Conservation (phyloP, 257 asterid genomes). For the Nemophila menziesii region DNA sequence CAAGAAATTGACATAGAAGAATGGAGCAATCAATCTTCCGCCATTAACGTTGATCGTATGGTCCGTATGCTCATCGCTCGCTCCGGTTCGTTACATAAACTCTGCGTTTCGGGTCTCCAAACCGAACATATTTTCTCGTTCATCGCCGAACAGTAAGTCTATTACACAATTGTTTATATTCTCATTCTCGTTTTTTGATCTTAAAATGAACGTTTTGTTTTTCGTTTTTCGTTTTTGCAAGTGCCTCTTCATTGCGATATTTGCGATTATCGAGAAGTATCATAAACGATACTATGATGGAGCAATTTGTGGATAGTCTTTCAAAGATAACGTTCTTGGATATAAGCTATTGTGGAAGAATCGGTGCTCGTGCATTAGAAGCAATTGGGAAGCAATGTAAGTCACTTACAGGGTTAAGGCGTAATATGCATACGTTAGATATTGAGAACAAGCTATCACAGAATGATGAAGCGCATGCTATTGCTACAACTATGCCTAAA, state of each 20-base stretch:
- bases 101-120: slow-evolving; percentile 20
- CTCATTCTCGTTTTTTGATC: neutral
- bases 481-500: slow-evolving; percentile 28
- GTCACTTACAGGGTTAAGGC: slow-evolving; percentile 17
- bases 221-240: slow-evolving; percentile 12
- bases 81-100: slow-evolving; percentile 20
- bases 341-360: slow-evolving; percentile 26
- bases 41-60: slow-evolving; percentile 20
- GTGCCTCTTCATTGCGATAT: slow-evolving; percentile 22
- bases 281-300: slow-evolving; percentile 14
- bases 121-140: slow-evolving; percentile 16
- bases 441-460: slow-evolving; percentile 21
- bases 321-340: slow-evolving; percentile 25
- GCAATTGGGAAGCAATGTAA: slow-evolving; percentile 25
- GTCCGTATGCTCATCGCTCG: slow-evolving; percentile 20
- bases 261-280: slow-evolving; percentile 25
- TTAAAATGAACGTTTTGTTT: no score
- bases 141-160: slow-evolving; percentile 27
- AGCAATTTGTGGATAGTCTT: slow-evolving; percentile 18
- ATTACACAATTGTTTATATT: neutral
- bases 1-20: slow-evolving; percentile 38
- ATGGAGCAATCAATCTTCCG: slow-evolving; percentile 21
- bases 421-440: slow-evolving; percentile 31
- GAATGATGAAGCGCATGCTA: slow-evolving; percentile 31
- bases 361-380: slow-evolving; percentile 20